Evolutionary conservation across 345 rosid species (phyloP).

Genomic region (Eucalyptus caleyi): DNA sequence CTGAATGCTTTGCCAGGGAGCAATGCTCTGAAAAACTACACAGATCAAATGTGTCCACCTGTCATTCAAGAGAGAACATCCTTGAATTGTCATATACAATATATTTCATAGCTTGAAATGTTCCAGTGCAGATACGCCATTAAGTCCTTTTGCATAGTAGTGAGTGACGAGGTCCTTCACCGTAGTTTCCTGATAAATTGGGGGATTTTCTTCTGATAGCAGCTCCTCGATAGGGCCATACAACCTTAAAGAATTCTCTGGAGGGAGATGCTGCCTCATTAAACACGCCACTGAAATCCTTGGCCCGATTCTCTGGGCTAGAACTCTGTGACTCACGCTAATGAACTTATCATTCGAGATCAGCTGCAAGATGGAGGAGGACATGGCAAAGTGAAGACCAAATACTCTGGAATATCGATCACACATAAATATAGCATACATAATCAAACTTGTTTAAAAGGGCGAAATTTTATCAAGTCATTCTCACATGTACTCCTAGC

Average conservation of each 20-base stretch:
- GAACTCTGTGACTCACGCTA: background rate
- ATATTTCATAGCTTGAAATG: slow-evolving; percentile 12
- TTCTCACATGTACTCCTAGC: background rate
- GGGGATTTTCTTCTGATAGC: slow-evolving; percentile 13
- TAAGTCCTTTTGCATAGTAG: slow-evolving; percentile 4
- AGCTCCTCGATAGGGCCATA: slow-evolving; percentile 18
- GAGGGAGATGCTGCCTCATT: background rate
- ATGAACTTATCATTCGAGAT: background rate
- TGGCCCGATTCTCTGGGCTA: background rate
- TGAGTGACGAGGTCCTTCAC: background rate
- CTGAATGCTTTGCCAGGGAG: background rate
- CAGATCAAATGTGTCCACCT: background rate
- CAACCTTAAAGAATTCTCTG: background rate
- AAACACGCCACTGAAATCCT: slow-evolving; percentile 13
- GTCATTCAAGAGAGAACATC: background rate
- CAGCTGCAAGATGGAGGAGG: background rate
- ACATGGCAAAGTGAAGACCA: background rate
- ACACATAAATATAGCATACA: background rate
- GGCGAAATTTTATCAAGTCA: background rate
- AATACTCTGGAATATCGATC: background rate
- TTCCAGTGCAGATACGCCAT: background rate
- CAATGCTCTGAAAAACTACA: background rate
- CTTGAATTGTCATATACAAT: background rate
- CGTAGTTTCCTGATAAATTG: slow-evolving; percentile 1
- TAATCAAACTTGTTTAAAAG: background rate